These are phyloP conservation scores for Porodaedalea pini DNA, from an alignment of 1,284 basidiomycete species.

Conservation along the genomic window DNA sequence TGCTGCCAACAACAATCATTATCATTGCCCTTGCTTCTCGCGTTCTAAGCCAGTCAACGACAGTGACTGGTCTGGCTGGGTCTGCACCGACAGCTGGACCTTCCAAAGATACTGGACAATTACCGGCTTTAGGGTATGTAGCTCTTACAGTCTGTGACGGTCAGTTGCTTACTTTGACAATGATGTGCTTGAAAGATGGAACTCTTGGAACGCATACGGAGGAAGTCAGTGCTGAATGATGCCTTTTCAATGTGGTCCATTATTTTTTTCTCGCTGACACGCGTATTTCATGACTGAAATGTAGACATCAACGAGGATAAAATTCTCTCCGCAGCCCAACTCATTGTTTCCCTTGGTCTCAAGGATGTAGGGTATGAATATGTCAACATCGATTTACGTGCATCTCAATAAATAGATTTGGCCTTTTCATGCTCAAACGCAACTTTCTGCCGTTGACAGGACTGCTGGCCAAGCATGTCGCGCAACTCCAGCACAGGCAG, in stretches of 20 bases:
- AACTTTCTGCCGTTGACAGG: too few species aligned
- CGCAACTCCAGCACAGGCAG: too few species aligned
- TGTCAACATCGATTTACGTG: constrained; percentile 50
- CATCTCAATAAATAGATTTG: constrained; percentile 40
- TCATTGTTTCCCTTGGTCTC: constrained; percentile 47
- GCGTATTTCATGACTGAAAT: too few species aligned
- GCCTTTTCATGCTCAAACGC: too few species aligned
- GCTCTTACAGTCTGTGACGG: constrained; percentile 15
- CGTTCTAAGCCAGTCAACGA: neutral
- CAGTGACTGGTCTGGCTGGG: constrained; percentile 9
- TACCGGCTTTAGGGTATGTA: constrained; percentile 35
- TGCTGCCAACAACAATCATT: neutral
- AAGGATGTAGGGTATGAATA: constrained; percentile 50
- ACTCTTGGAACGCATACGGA: constrained; percentile 51
- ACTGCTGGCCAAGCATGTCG: too few species aligned
- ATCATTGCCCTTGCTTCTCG: neutral
- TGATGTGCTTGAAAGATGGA: constrained; percentile 33
- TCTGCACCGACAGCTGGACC: constrained; percentile 31
- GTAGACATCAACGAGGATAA: too few species aligned
- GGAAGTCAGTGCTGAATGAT: constrained; percentile 33
- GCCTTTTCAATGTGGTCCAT: constrained; percentile 34
- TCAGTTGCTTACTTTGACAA: neutral
- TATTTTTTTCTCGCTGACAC: constrained; percentile 48
- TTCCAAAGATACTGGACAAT: constrained; percentile 31
- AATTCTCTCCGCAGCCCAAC: too few species aligned